Base-by-base conservation (phyloP, 129 eudicot genomes). In the Chrysanthemum makinoi region DNA sequence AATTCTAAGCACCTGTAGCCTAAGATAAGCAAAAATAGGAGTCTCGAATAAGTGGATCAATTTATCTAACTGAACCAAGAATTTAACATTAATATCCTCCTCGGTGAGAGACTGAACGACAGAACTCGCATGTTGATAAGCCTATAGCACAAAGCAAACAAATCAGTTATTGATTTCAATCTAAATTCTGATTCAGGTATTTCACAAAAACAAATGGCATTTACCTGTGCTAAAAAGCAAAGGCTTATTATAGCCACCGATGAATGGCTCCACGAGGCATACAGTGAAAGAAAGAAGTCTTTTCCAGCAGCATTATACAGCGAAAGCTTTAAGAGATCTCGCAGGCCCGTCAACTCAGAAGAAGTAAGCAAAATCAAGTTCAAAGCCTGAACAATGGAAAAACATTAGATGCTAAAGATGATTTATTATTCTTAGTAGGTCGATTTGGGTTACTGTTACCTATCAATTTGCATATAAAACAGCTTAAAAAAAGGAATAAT, bases 231-330 rank as follows among this genome's bases (percentile, higher is more conserved):
- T 66, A 94, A 83, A 63, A 94, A 84, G 80, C 99, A 94, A 66
- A 94, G 89, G 75, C 99, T 90, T 65, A 94, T 82, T 44, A 86
- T 94, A 54, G 99, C 96, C 96, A 87, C 86, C 48, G 97, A 83
- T 46, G 99, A 94, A 84, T 94, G 99, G 73, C 87, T 84, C 99
- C 99, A 94, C 26, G 99, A 94, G 52, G 96, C 87, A 75, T 94
- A 94, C 51, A 94, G 86, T 65, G 99, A 79, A 75, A 85, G 87
- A 81, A 87, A 90, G 44, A 94, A 86, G 81, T 87, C 85, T 67
- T 81, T 90, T 76, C 96, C 99, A 77, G 85, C 87, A 52, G 83
- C 81, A 79, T 82, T 81, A 22, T 82, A 66, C 55, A 94, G 74
- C 13, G 99, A 84, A 72, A 77, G 81, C 70, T 90, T 94, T 51